Percentiles rank a stretch among this genome's conserved stretches.
Conservation (phyloP, 169 alveolate species). For the Theileria luwenshuni region DNA sequence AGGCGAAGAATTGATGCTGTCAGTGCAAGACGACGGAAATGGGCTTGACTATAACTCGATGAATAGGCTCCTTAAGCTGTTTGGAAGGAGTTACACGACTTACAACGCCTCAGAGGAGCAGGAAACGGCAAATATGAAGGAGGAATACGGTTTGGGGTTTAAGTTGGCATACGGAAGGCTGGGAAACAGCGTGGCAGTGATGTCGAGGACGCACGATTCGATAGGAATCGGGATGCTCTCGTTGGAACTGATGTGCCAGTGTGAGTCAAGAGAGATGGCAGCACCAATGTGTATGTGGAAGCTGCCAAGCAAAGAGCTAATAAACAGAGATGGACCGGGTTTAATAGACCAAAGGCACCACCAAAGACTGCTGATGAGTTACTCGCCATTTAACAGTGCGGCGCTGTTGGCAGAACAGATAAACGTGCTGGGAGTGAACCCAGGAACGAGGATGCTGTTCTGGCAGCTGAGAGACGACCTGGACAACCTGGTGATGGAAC, state of each 20-base stretch:
- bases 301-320: constrained; percentile 85
- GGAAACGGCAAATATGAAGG: constrained; percentile 50
- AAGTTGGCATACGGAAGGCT: constrained; percentile 86
- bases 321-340: constrained; percentile 80
- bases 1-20: constrained; percentile 72
- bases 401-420: constrained; percentile 86
- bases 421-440: constrained; percentile 81
- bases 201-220: constrained; percentile 83
- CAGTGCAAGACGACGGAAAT: constrained; percentile 83
- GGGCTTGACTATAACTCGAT: constrained; percentile 78
- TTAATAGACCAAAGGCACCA: constrained; percentile 86
- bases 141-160: constrained; percentile 87
- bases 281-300: constrained; percentile 88
- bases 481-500: constrained; percentile 74
- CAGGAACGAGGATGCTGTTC: constrained; percentile 83
- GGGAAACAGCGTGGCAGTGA: constrained; percentile 84
- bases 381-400: constrained; percentile 86
- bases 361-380: constrained; percentile 84
- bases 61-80: constrained; percentile 77
- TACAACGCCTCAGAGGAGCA: neutral
- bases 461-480: constrained; percentile 86
- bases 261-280: constrained; percentile 78
- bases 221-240: constrained; percentile 88
- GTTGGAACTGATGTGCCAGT: constrained; percentile 79
- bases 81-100: constrained; percentile 67